These are phyloP conservation scores for Paraconiothyrium brasiliense DNA, from an alignment of 2,329 filamentous ascomycete genomes.

Conservation along the genomic window DNA sequence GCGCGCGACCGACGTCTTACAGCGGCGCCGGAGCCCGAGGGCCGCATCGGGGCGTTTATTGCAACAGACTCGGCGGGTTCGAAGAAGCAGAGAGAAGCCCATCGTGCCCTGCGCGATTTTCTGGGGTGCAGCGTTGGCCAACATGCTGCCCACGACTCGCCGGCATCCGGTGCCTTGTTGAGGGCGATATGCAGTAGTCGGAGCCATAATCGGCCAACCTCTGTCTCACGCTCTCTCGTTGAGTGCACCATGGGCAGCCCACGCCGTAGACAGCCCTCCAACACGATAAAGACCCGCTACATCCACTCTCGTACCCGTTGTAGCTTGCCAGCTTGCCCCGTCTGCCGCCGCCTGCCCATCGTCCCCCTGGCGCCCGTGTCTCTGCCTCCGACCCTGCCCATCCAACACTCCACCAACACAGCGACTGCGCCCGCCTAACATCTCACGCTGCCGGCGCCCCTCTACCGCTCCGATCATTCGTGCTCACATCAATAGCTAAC, in stretches of 20 bases:
- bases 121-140: background rate
- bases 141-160: background rate
- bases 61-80: background rate
- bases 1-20: no score
- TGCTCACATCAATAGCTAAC: background rate
- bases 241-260: slow-evolving; percentile 4
- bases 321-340: background rate
- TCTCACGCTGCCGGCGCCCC: slow-evolving; percentile 3
- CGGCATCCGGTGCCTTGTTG: slow-evolving; percentile 1
- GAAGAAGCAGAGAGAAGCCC: background rate
- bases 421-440: slow-evolving; percentile 2
- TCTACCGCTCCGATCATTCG: slow-evolving; percentile 11
- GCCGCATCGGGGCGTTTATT: slow-evolving; percentile 1
- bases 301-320: background rate
- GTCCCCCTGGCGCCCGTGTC: background rate
- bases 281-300: slow-evolving; percentile 11
- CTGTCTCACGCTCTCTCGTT: background rate
- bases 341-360: background rate
- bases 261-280: background rate
- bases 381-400: slow-evolving; percentile 3
- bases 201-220: background rate
- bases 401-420: slow-evolving; percentile 12
- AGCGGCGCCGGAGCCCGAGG: slow-evolving; percentile 23
- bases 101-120: background rate
- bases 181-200: background rate